These are phyloP conservation scores for Pleurotus giganteus DNA, from an alignment of 768 basidiomycete species.

Conservation along the genomic window DNA sequence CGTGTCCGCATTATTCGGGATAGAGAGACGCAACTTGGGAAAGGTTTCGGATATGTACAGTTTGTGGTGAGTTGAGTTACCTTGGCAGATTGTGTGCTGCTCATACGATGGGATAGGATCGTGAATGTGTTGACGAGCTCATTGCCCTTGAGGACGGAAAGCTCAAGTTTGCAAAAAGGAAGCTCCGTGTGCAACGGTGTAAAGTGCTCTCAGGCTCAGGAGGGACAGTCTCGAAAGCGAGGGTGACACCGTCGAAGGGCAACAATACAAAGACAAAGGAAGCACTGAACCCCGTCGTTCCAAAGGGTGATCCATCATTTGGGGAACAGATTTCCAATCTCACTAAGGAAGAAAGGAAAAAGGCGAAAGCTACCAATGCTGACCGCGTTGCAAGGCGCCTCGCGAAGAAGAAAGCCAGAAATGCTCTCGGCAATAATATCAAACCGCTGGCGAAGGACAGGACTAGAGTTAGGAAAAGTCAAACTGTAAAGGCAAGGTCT, in stretches of 20 bases:
- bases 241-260: neutral
- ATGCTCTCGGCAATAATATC: conserved; percentile 35
- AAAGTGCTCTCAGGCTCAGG: conserved; percentile 59
- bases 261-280: too few species aligned
- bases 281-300: conserved; percentile 29
- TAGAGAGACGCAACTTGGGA: conserved; percentile 88
- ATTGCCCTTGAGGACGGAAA: conserved; percentile 74
- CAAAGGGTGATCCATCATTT: conserved; percentile 80
- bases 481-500: conserved; percentile 20
- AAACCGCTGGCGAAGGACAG: conserved; percentile 41
- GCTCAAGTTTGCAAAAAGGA: conserved; percentile 92
- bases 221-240: conserved; percentile 20
- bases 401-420: conserved; percentile 86
- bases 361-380: conserved; percentile 72
- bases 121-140: conserved; percentile 89
- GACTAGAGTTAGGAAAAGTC: conserved; percentile 44
- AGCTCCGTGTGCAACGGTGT: conserved; percentile 87
- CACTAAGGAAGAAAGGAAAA: conserved; percentile 84
- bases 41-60: conserved; percentile 93
- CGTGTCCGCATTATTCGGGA: conserved; percentile 89
- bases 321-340: conserved; percentile 77
- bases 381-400: conserved; percentile 81
- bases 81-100: neutral
- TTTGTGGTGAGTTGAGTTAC: conserved; percentile 58
- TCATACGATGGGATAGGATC: conserved; percentile 53